Conservation (phyloP, 768 basidiomycete genomes). For the Auricularia sp. region DNA sequence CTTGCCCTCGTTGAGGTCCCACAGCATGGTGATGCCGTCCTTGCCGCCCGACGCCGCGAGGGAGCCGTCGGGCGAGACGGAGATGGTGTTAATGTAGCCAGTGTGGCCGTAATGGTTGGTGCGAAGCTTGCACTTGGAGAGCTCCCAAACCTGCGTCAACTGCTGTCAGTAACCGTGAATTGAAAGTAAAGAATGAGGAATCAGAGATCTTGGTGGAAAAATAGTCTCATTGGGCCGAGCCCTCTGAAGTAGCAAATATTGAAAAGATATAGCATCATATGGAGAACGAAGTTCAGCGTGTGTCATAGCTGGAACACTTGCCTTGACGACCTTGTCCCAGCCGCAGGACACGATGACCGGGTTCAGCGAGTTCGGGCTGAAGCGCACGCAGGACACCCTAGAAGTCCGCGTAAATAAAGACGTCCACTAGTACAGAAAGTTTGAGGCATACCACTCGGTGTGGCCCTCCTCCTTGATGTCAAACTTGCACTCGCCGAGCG, state of each 20-base stretch:
- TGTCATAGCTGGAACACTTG: conserved; percentile 28
- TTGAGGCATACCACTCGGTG: conserved; percentile 63
- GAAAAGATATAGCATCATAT: conserved; percentile 32
- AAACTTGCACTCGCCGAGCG: conserved; percentile 99
- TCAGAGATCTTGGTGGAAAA: conserved; percentile 81
- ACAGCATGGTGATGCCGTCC: conserved; percentile 99
- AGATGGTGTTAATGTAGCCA: conserved; percentile 97
- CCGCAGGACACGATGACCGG: conserved; percentile 98
- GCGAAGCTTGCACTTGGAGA: conserved; percentile 99
- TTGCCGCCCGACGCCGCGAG: conserved; percentile 98
- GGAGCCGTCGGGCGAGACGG: conserved; percentile 97
- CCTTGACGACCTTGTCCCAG: conserved; percentile 99
- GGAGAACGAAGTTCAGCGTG: conserved; percentile 7
- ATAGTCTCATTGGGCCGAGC: conserved; percentile 60
- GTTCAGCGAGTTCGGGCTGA: conserved; percentile 95
- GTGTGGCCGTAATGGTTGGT: conserved; percentile 99
- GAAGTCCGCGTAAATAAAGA: conserved; percentile 2
- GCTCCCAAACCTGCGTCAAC: conserved; percentile 84
- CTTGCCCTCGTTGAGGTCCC: conserved; percentile 99
- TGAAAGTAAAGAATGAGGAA: conserved; percentile 14
- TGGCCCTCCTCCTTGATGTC: conserved; percentile 99
- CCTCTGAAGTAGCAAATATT: conserved; percentile 92
- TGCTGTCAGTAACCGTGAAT: neutral
- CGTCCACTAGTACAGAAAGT: neutral
- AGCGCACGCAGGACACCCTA: conserved; percentile 98